Evolutionary conservation across 1,284 basidiomycete genomes (phyloP).

Genomic region (Trichosporon coremiiforme): DNA sequence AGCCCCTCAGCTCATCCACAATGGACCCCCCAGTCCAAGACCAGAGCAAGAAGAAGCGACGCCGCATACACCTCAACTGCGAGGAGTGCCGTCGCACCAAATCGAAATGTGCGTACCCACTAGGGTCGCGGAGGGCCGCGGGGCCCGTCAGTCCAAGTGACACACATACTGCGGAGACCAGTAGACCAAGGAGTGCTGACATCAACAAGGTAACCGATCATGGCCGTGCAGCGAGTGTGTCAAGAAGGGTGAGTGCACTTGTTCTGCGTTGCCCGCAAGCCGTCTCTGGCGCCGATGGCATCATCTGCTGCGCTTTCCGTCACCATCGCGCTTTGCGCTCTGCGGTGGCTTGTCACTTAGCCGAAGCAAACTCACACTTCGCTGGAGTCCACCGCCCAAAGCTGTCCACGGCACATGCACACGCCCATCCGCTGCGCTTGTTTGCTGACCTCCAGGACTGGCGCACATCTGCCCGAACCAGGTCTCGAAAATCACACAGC

Average conservation of each 20-base stretch:
- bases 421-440: background rate
- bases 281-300: background rate
- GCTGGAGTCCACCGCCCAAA: too few species aligned
- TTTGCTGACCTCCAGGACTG: slow-evolving; percentile 24
- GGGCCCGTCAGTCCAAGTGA: background rate
- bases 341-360: background rate
- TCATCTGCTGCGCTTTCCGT: background rate
- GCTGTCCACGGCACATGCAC: too few species aligned
- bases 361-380: background rate
- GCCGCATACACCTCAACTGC: slow-evolving; percentile 33
- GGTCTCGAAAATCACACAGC: slow-evolving; percentile 28
- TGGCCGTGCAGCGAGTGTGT: slow-evolving; percentile 36
- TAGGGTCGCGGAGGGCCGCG: background rate
- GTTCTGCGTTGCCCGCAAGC: too few species aligned
- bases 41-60: slow-evolving; percentile 26
- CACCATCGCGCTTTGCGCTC: too few species aligned
- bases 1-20: background rate
- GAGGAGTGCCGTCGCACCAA: slow-evolving; percentile 34
- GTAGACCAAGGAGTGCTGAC: slow-evolving; percentile 11
- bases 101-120: slow-evolving; percentile 29
- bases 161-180: background rate
- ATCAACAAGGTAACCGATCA: slow-evolving; percentile 24
- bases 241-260: slow-evolving; percentile 26
- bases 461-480: slow-evolving; percentile 31
- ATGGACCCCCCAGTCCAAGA: slow-evolving; percentile 20